Evolutionary conservation across 106 monocot genomes (phyloP), one percentile per base, ranked within the genome.

Genomic region (Dioscorea alata): DNA sequence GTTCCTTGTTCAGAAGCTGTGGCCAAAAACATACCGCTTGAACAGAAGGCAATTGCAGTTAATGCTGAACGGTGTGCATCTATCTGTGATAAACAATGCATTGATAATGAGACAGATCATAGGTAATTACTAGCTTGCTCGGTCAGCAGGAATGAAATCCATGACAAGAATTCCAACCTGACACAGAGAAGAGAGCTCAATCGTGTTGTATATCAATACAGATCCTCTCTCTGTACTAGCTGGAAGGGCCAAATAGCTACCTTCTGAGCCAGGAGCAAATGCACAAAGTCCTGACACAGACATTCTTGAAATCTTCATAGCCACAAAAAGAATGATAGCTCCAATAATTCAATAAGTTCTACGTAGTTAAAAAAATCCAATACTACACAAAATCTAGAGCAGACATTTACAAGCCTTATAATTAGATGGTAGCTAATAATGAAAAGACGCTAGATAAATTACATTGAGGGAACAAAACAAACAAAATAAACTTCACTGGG

Each of bases 1-100:
- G 96, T 97, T 73, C 96, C 96, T 66, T 97, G 88, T 50, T 92
- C 92, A 54, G 92, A 97, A 35, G 96, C 92, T 64, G 96, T 97
- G 65, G 96, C 91, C 53, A 97, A 82, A 67, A 86, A 97, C 71
- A 71, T 74, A 57, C 96, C 96, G 70, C 63, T 92, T 8, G 84
- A 86, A 74, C 84, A 97, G 74, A 97, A 97, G 12, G 74, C 77
- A 19, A 97, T 60, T 63, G 96, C 91, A 74, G 80, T 79, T 69
- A 97, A 76, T 25, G 91, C 86, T 32, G 86, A 86, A 66, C 71
- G 71, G 66, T 97, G 96, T 13, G 96, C 96, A 71, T 92, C 96
- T 73, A 97, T 92, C 96, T 97, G 80, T 54, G 13, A 54, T 14
- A 54, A 19, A 16, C 54, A 8, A 54, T 19, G 54, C 18, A 54